Conservation (phyloP, 768 basidiomycete genomes). For the Kwoniella sp. region DNA sequence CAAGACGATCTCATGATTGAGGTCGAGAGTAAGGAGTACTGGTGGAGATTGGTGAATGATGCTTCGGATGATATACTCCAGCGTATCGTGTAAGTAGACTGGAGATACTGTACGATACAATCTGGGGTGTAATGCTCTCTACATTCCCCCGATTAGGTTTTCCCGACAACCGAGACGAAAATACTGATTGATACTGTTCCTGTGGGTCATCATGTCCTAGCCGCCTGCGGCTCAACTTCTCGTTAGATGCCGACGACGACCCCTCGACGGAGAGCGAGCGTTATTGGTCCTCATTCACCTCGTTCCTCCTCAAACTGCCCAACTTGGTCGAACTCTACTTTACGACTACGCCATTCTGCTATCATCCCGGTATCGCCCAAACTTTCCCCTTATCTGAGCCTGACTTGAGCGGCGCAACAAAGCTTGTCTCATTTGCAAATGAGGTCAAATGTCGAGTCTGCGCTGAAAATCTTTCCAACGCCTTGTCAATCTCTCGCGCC, state of each 20-base stretch:
- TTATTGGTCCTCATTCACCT: conserved; percentile 10
- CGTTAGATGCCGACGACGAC: conserved; percentile 2
- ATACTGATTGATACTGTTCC: background rate
- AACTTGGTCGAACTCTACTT: conserved; percentile 12
- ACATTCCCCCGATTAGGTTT: too few relatives aligned
- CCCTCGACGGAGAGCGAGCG: background rate
- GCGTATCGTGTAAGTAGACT: conserved; percentile 4
- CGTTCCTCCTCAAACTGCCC: background rate
- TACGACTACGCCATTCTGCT: conserved; percentile 12
- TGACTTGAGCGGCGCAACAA: background rate
- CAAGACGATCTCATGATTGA: conserved; percentile 10
- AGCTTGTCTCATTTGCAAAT: background rate
- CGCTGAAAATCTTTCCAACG: conserved; percentile 5
- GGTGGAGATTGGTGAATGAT: conserved; percentile 1
- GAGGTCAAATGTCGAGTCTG: conserved; percentile 13
- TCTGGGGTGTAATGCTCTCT: too few relatives aligned
- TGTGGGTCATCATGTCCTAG: background rate
- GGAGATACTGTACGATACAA: too few relatives aligned
- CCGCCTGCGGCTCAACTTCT: conserved; percentile 13
- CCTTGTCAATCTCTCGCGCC: background rate
- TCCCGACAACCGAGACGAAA: too few relatives aligned
- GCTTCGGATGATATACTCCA: conserved; percentile 5
- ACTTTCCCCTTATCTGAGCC: background rate
- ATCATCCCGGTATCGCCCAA: background rate
- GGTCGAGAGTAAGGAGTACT: conserved; percentile 8